Base-by-base conservation (phyloP, 1,284 basidiomycete genomes). In the Cryptococcus deneoformans region DNA sequence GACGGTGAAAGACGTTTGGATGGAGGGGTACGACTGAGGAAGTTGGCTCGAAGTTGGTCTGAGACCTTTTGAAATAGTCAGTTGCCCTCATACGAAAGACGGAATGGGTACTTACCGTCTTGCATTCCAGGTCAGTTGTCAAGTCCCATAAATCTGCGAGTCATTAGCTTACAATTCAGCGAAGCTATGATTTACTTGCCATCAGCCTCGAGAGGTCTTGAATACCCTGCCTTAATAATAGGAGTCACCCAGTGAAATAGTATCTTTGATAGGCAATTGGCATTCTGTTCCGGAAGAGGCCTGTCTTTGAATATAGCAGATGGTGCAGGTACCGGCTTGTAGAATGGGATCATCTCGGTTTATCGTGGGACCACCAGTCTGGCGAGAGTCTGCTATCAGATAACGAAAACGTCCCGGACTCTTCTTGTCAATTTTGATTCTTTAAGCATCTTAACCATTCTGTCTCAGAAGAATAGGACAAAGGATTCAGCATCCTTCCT, bases 211-310 rank as follows among this genome's bases (percentile, higher is more conserved):
- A 71, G 42, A 1, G 66, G 66, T 12, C 68, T 36, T 0, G 68
- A 65, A 46, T 69, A 68, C 0, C 68, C 69, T 2, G 62, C 63
- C 38, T 67, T 65, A 29, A 69, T 52, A 37, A 71, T 54, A 1
- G 66, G 66, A 6, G 63, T 63, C 11, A 67, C 48, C 69, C 69
- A 71, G 20, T 64, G 62, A 38, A 66, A 68, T 38, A 64, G 45
- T 7, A 66, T 44, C n/a, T 44, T 53, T 1, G 64, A 67, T 8
- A 69, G 20, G 5, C 40, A 34, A 12, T 56, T 59, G 7, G 69
- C 68, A 14, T 42, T 54, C 3, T 11, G 37, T 20, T 57, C 36
- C 2, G 69, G 69, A 4, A 69, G 52, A 11, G 49, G 45, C 11
- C 52, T n/a, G 12, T 40, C 62, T 11, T 63, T 37, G 53, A 68